Percentiles rank a stretch among this genome's conserved stretches.
Evolutionary conservation across 202 grass and related monocot species (phyloP).

Genomic region (Carex sylvatica): DNA sequence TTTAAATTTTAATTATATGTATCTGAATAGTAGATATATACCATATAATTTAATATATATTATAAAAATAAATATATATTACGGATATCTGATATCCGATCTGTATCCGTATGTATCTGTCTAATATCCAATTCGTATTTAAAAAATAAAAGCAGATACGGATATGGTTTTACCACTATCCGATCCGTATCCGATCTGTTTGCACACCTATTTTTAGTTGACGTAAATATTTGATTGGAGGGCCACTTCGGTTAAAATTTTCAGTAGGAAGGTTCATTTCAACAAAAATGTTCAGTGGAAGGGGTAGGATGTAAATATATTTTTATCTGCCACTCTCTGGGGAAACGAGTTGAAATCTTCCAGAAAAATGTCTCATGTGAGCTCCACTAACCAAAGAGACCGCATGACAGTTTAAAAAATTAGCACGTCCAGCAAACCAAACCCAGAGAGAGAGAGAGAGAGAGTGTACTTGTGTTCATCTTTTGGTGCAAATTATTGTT

Average conservation of each 20-base stretch:
- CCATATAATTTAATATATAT: too few relatives aligned
- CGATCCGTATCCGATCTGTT: too few relatives aligned
- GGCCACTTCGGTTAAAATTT: neutral
- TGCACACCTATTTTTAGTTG: too few relatives aligned
- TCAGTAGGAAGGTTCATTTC: neutral
- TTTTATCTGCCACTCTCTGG: constrained; percentile 36
- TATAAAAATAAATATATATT: too few relatives aligned
- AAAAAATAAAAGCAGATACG: too few relatives aligned
- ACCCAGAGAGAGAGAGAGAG: neutral
- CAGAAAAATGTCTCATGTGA: constrained; percentile 64
- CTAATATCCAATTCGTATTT: too few relatives aligned
- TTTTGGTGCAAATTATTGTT: constrained; percentile 19
- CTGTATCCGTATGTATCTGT: too few relatives aligned
- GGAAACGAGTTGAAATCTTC: constrained; percentile 42
- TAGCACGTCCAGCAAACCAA: constrained; percentile 17
- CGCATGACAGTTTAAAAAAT: constrained; percentile 25
- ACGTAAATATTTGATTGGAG: neutral
- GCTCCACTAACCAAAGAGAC: constrained; percentile 45
- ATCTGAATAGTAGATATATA: too few relatives aligned
- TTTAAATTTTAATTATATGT: too few relatives aligned
- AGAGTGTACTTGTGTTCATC: constrained; percentile 20
- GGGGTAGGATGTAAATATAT: constrained; percentile 11
- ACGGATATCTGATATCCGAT: too few relatives aligned
- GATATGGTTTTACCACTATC: too few relatives aligned
- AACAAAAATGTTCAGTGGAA: neutral